phyloP scores from a whole-genome alignment of 805 yeast species.

The Suhomyces sp. region DNA sequence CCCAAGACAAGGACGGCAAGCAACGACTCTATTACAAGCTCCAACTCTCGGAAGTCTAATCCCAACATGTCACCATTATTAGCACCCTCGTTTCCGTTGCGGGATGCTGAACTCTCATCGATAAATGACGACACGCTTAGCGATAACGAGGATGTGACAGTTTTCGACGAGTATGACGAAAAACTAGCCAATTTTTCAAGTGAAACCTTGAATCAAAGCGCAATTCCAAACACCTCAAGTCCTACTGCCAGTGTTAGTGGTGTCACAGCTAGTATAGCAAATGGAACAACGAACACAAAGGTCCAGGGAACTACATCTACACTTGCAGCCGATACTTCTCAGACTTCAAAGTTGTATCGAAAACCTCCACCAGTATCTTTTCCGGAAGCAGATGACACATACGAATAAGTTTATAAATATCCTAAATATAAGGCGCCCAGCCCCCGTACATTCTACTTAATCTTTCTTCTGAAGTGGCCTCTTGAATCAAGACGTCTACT shows the following conservation, averaged over 20 bases:
- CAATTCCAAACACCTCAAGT: neutral
- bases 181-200: neutral
- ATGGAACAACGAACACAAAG: neutral
- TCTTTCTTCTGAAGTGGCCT: slow-evolving; percentile 69
- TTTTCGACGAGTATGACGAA: neutral
- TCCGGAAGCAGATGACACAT: neutral
- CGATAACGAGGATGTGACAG: slow-evolving; percentile 1
- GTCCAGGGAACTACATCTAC: neutral
- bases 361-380: slow-evolving; percentile 6
- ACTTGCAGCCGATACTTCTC: neutral
- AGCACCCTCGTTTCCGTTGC: neutral
- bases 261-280: neutral
- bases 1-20: neutral
- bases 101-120: neutral
- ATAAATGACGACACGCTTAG: neutral
- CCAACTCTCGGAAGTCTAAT: neutral
- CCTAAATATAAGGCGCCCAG: slow-evolving; percentile 55
- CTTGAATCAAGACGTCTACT: slow-evolving; percentile 82
- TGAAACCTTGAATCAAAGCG: neutral
- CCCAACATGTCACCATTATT: neutral
- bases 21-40: neutral
- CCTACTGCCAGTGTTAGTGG: slow-evolving; percentile 13
- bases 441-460: slow-evolving; percentile 89
- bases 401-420: neutral
- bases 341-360: slow-evolving; percentile 1